Conservation (phyloP, 305 asterid species). For the Fraxinus floribunda region DNA sequence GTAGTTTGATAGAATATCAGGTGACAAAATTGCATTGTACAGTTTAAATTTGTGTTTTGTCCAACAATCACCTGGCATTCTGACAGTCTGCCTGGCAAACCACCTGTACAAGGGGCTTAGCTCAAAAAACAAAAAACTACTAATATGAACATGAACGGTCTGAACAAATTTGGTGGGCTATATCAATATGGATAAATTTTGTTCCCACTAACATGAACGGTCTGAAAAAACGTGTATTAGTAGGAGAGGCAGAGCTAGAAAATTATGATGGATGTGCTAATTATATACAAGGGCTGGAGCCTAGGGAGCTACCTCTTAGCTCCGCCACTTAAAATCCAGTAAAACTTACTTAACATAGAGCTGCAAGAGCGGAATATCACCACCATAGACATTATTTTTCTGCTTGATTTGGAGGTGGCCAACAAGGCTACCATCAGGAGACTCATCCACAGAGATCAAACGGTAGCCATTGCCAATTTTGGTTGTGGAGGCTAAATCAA, state of each 20-base stretch:
- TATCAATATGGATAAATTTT: not conserved
- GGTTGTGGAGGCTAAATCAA: constrained; percentile 9
- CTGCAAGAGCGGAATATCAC: constrained; percentile 76
- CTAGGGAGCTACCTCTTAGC: not conserved
- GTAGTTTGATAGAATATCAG: not conserved
- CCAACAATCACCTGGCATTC: no score
- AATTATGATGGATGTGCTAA: not conserved
- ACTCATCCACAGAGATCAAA: constrained; percentile 59
- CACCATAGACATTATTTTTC: constrained; percentile 64
- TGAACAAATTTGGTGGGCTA: not conserved
- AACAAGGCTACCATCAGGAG: constrained; percentile 68
- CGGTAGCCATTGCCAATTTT: constrained; percentile 82
- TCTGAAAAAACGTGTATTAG: not conserved
- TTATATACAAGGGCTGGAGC: not conserved
- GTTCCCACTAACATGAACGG: not conserved
- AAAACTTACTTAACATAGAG: constrained; percentile 74
- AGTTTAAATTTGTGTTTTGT: no score
- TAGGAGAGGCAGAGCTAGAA: not conserved
- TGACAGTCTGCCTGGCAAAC: no score
- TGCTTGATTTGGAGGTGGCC: constrained; percentile 75
- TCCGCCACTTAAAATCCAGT: not conserved
- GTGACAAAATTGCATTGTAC: no score
- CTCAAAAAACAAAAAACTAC: no score
- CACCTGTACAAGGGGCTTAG: no score
- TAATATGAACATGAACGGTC: not conserved